Percentiles rank a stretch among this genome's conserved stretches.
phyloP scores from a whole-genome alignment of 768 basidiomycete genomes.

The Podaxis rugospora region DNA sequence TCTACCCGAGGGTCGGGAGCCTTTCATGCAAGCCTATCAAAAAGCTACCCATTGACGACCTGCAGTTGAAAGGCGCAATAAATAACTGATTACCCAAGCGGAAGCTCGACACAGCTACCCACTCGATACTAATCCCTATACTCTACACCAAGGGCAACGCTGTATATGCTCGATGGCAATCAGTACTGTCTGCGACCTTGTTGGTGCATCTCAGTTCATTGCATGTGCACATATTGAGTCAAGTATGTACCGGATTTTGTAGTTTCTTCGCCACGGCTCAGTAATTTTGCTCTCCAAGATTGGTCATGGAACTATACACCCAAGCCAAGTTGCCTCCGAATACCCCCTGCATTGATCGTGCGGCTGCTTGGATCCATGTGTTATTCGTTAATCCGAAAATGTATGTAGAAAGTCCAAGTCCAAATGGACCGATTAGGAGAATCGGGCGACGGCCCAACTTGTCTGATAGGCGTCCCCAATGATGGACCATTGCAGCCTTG shows the following conservation, averaged over 20 bases:
- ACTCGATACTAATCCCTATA: slow-evolving; percentile 20
- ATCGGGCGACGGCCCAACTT: slow-evolving; percentile 12
- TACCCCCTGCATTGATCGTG: slow-evolving; percentile 30
- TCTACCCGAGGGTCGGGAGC: slow-evolving; percentile 18
- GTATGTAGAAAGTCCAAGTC: slow-evolving; percentile 32
- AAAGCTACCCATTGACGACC: slow-evolving; percentile 27
- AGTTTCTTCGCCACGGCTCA: slow-evolving; percentile 13
- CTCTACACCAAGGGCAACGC: slow-evolving; percentile 22
- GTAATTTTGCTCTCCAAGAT: background rate
- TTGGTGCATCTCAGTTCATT: background rate
- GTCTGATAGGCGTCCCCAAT: slow-evolving; percentile 11
- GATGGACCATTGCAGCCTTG: slow-evolving; percentile 8
- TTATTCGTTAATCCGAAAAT: slow-evolving; percentile 37
- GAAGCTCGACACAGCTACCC: background rate
- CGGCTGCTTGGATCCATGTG: slow-evolving; percentile 26
- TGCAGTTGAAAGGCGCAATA: slow-evolving; percentile 3
- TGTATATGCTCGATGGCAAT: slow-evolving; percentile 23
- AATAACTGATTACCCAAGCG: background rate
- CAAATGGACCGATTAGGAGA: slow-evolving; percentile 34
- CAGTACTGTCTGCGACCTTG: slow-evolving; percentile 25
- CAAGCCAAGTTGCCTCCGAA: slow-evolving; percentile 33
- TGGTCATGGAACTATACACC: slow-evolving; percentile 10
- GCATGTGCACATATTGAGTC: background rate
- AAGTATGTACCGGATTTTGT: slow-evolving; percentile 26
- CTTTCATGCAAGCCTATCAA: slow-evolving; percentile 23